Evolutionary conservation across 345 rosid genomes (phyloP).

Genomic region (Physaria fendleri): DNA sequence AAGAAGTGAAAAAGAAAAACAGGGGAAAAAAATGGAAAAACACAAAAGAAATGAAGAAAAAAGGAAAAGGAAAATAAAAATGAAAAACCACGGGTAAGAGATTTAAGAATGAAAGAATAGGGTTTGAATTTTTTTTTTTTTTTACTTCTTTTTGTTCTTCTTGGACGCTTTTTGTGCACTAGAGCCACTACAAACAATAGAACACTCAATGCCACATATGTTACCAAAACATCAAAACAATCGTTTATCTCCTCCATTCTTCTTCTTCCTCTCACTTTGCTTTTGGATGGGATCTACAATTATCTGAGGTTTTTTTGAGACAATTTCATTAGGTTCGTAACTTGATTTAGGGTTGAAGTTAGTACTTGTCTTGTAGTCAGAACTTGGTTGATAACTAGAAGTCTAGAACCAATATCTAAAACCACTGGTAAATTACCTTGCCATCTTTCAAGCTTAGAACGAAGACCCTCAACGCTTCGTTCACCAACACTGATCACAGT

Average conservation of each 20-base stretch:
- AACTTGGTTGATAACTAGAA: constrained; percentile 30
- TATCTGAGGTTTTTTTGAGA: constrained; percentile 18
- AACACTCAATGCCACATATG: constrained; percentile 62
- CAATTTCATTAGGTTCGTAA: constrained; percentile 24
- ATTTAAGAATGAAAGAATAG: too few relatives aligned
- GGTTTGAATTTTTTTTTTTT: background rate
- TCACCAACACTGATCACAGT: constrained; percentile 39
- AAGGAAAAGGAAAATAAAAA: too few relatives aligned
- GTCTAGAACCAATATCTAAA: constrained; percentile 44
- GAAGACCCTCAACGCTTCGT: constrained; percentile 69
- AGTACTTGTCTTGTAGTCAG: constrained; percentile 24
- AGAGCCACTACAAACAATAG: constrained; percentile 55
- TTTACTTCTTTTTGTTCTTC: constrained; percentile 16
- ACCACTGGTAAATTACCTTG: constrained; percentile 58
- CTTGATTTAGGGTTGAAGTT: constrained; percentile 25
- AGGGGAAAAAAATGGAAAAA: too few relatives aligned
- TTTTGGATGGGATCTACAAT: constrained; percentile 26
- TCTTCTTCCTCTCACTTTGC: constrained; percentile 13
- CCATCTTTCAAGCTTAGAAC: constrained; percentile 82
- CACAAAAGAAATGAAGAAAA: too few relatives aligned
- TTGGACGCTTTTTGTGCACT: constrained; percentile 14
- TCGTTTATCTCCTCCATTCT: constrained; percentile 30
- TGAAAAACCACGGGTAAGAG: too few relatives aligned
- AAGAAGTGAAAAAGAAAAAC: too few relatives aligned
- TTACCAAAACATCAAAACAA: constrained; percentile 65